Evolutionary conservation across 345 rosid genomes (phyloP).

Genomic region (Heritiera littoralis): DNA sequence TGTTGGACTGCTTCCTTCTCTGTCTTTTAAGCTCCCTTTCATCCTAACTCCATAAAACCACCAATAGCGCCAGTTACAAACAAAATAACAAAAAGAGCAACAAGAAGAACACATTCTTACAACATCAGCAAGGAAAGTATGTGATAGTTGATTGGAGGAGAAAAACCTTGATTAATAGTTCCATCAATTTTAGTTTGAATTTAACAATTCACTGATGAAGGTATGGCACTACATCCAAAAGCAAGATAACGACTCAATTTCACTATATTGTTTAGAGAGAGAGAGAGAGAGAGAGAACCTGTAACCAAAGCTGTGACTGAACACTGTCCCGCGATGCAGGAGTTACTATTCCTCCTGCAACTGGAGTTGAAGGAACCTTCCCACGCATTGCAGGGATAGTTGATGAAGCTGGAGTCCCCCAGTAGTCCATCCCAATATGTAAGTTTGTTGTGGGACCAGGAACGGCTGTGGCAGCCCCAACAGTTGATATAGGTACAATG

Average conservation of each 20-base stretch:
- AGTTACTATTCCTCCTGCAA: conserved; percentile 63
- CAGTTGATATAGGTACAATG: conserved; percentile 60
- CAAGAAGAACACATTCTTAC: neutral
- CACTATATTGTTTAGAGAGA: conserved; percentile 4
- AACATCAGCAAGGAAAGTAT: neutral
- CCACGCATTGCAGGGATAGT: conserved; percentile 64
- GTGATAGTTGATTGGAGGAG: neutral
- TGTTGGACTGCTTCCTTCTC: conserved; percentile 94
- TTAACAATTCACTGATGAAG: neutral
- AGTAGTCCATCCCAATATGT: conserved; percentile 97
- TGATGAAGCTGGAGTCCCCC: conserved; percentile 80
- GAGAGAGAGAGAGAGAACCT: conserved; percentile 41
- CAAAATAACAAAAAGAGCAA: neutral
- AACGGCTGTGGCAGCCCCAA: conserved; percentile 53
- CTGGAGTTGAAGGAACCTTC: conserved; percentile 69
- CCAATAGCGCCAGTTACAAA: neutral
- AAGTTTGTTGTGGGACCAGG: conserved; percentile 90
- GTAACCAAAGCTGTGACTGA: conserved; percentile 86
- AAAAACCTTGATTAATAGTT: neutral
- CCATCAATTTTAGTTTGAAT: neutral
- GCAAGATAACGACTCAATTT: neutral
- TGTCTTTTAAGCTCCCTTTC: conserved; percentile 95
- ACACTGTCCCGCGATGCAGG: conserved; percentile 65
- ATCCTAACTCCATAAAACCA: conserved; percentile 48
- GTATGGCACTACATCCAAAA: conserved; percentile 1